Base-by-base conservation (phyloP, 2,329 filamentous ascomycete species). In the Fusarium ambrosium region DNA sequence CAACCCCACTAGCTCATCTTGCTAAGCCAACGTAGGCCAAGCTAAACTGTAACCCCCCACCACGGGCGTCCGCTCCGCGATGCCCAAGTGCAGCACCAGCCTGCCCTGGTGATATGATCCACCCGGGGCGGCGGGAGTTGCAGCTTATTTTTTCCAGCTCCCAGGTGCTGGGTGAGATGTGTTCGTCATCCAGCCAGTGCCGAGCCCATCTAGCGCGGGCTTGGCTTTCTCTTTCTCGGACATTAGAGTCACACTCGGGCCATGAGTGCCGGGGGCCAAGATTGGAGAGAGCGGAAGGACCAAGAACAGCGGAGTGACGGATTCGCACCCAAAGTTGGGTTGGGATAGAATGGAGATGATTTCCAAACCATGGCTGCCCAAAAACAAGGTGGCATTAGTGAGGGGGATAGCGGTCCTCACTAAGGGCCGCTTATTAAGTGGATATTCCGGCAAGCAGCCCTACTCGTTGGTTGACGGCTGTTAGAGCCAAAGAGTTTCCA, bases 331-430 rank as follows among this genome's bases (percentile, higher is more conserved):
- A 24, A 48, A 18, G 43, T 48, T 18, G 43, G 43, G 43, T 48
- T 48, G 43, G 43, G 43, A 27, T 48, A 48, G 43, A 48, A 48
- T 34, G 29, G 29, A 32, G 24, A 48, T 48, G 43, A 27, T 48
- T 48, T 48, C 48, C 27, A 29, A 43, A 55, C 68, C 64, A 59
- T 74, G 59, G 70, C 36, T 69, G 70, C 75, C 71, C 64, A 75
- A 78, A 75, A 78, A 78, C 77, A 78, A 78, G 77, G 77, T 78
- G 75, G 76, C 75, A 78, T 78, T 77, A 77, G 76, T 77, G 76
- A 74, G 72, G 65, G 74, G 71, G 69, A 71, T 53, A 72, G 66
- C 66, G 66, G 66, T 39, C 62, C 60, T 63, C 59, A 65, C 72
- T 75, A 75, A 60, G 61, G 41, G 69, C 72, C 69, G 66, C 69